Percentiles rank a stretch among this genome's conserved stretches.
Evolutionary conservation across 1,284 basidiomycete genomes (phyloP).

Genomic region (Ceratobasidium papillatum): DNA sequence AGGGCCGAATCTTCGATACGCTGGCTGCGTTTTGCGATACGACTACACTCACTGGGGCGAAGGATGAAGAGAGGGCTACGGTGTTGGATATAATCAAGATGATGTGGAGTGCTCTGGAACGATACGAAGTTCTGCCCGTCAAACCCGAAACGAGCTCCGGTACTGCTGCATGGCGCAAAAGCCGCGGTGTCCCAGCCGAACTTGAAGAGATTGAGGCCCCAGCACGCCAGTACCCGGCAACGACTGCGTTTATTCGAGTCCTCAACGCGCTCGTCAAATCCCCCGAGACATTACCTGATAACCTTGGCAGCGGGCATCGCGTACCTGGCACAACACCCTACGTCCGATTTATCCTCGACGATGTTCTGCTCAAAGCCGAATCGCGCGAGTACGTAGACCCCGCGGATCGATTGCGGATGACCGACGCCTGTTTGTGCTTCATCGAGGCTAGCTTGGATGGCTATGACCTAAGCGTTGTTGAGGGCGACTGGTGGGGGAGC

Average conservation of each 20-base stretch:
- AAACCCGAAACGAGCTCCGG: slow-evolving; percentile 1
- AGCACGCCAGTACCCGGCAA: slow-evolving; percentile 83
- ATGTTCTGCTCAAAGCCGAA: slow-evolving; percentile 70
- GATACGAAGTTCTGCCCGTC: slow-evolving; percentile 72
- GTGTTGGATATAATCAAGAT: slow-evolving; percentile 73
- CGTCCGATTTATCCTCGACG: slow-evolving; percentile 86
- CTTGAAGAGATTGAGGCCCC: slow-evolving; percentile 86
- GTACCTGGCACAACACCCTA: slow-evolving; percentile 81
- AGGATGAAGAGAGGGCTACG: slow-evolving; percentile 59
- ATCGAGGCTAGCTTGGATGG: slow-evolving; percentile 83
- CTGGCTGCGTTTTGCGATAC: slow-evolving; percentile 86
- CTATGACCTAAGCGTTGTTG: slow-evolving; percentile 72
- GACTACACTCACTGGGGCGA: slow-evolving; percentile 63
- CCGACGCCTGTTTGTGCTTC: slow-evolving; percentile 85
- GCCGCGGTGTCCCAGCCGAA: slow-evolving; percentile 57
- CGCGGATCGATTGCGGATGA: slow-evolving; percentile 86
- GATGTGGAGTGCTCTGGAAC: slow-evolving; percentile 85
- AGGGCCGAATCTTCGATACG: slow-evolving; percentile 85
- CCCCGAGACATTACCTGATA: slow-evolving; percentile 79
- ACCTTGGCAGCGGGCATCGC: slow-evolving; percentile 76
- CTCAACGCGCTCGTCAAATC: slow-evolving; percentile 83
- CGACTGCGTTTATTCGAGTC: slow-evolving; percentile 86
- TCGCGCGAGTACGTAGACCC: slow-evolving; percentile 76
- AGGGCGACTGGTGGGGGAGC: slow-evolving; percentile 45
- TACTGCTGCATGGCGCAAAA: slow-evolving; percentile 28